A percentile compares a stretch with the other conserved stretches of the same genome.
phyloP scores from a whole-genome alignment of 768 basidiomycete species.

The Lentinula sp. region DNA sequence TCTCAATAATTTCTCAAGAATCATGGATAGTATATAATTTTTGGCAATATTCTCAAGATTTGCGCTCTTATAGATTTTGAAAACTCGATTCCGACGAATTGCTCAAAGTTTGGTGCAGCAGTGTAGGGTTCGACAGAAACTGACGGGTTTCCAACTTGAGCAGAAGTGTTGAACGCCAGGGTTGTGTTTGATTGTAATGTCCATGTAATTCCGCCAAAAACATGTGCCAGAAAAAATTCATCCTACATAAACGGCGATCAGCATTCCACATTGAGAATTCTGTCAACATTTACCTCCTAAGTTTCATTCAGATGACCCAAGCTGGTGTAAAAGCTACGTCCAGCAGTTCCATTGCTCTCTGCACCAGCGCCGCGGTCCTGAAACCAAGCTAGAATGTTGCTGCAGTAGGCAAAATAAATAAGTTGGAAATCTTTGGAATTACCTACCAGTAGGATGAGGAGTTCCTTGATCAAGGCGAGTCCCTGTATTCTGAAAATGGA shows the following conservation, averaged over 20 bases:
- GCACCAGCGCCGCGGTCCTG: conserved; percentile 72
- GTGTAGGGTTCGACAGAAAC: conserved; percentile 11
- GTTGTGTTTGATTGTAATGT: conserved; percentile 66
- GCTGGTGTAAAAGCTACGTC: conserved; percentile 80
- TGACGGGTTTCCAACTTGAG: conserved; percentile 47
- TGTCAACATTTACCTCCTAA: conserved; percentile 49
- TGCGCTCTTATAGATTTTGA: too few species aligned
- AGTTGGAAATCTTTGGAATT: conserved; percentile 7
- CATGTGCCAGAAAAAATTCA: conserved; percentile 61
- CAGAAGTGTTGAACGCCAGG: conserved; percentile 52
- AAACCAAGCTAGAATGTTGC: conserved; percentile 63
- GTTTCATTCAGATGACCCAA: conserved; percentile 77
- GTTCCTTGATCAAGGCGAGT: conserved; percentile 55
- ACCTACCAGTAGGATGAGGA: conserved; percentile 71
- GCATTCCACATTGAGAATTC: neutral
- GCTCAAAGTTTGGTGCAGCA: too few species aligned
- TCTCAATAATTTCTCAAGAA: too few species aligned
- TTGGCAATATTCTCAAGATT: too few species aligned
- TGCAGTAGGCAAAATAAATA: neutral
- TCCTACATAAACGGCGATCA: conserved; percentile 53
- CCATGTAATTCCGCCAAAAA: conserved; percentile 75
- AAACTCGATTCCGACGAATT: too few species aligned
- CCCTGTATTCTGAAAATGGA: conserved; percentile 33
- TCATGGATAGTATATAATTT: too few species aligned
- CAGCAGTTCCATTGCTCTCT: conserved; percentile 40